Conservation (phyloP, 1,284 basidiomycete genomes). For the Meira nashicola region DNA sequence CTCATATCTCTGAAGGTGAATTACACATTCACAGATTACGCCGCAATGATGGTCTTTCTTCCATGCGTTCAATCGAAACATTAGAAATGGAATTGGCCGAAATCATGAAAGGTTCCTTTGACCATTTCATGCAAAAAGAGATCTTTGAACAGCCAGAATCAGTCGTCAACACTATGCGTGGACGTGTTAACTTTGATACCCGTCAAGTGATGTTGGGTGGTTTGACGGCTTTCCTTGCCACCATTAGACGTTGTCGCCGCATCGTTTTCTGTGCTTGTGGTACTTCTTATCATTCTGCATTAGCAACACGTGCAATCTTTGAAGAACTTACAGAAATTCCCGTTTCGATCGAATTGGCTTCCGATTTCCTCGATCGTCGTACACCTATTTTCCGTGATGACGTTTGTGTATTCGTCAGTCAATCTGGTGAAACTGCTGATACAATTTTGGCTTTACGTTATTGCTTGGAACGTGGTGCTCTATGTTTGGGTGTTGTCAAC, state of each 20-base stretch:
- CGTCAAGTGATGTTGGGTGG: constrained; percentile 90
- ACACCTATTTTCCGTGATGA: constrained; percentile 99
- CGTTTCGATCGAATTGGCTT: constrained; percentile 92
- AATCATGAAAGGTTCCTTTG: constrained; percentile 99
- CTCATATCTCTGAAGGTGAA: constrained; percentile 90
- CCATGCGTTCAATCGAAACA: constrained; percentile 94
- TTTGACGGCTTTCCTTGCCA: constrained; percentile 86
- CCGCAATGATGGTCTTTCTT: constrained; percentile 68
- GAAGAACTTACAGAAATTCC: constrained; percentile 99
- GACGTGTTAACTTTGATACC: constrained; percentile 96
- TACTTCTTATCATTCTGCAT: constrained; percentile 93
- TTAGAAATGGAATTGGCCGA: constrained; percentile 98
- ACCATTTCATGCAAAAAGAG: constrained; percentile 99
- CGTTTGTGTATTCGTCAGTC: constrained; percentile 91
- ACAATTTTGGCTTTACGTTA: constrained; percentile 94
- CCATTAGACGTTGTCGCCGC: constrained; percentile 88
- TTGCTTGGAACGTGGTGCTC: constrained; percentile 90
- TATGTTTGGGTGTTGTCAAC: constrained; percentile 93
- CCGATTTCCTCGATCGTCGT: constrained; percentile 97
- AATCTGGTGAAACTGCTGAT: constrained; percentile 98
- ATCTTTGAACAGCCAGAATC: constrained; percentile 99
- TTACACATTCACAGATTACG: constrained; percentile 98
- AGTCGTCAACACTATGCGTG: constrained; percentile 99
- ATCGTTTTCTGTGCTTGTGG: constrained; percentile 97
- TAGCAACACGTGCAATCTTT: constrained; percentile 96